phyloP scores from a whole-genome alignment of 768 basidiomycete genomes.

The Clathrus columnatus region DNA sequence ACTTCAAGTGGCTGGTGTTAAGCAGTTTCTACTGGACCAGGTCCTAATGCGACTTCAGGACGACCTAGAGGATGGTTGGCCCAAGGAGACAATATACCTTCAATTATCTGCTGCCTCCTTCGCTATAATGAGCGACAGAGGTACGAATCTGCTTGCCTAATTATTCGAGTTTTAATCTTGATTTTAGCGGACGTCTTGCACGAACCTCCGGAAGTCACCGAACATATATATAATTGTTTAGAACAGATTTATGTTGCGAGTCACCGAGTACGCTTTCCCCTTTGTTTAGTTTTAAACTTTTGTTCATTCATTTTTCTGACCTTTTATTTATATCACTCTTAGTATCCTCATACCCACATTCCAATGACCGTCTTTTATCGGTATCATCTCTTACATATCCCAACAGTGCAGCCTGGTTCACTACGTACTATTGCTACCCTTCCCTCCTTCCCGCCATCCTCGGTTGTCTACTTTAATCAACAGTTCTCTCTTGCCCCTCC shows the following conservation, averaged over 20 bases:
- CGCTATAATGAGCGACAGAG: conserved; percentile 1
- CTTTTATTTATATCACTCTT: neutral
- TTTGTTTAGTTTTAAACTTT: too few species aligned
- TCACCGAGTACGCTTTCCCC: neutral
- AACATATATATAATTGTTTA: neutral
- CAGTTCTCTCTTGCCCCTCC: neutral
- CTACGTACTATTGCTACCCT: neutral
- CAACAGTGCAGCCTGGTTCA: neutral
- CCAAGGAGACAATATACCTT: neutral
- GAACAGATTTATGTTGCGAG: neutral
- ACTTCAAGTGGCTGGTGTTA: neutral
- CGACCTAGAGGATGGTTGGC: conserved; percentile 5
- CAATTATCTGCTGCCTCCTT: conserved; percentile 4
- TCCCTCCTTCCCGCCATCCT: neutral
- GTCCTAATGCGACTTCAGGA: neutral
- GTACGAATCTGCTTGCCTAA: neutral
- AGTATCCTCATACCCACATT: conserved; percentile 4
- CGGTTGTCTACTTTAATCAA: neutral
- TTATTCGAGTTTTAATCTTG: neutral
- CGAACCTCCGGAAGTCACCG: neutral
- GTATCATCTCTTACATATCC: neutral
- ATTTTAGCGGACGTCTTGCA: neutral
- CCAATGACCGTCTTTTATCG: neutral
- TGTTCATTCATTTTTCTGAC: neutral
- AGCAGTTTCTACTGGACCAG: neutral